A percentile compares a stretch with the other conserved stretches of the same genome.
Conservation (phyloP, 345 rosid species). For the Anastatica hierochuntica region DNA sequence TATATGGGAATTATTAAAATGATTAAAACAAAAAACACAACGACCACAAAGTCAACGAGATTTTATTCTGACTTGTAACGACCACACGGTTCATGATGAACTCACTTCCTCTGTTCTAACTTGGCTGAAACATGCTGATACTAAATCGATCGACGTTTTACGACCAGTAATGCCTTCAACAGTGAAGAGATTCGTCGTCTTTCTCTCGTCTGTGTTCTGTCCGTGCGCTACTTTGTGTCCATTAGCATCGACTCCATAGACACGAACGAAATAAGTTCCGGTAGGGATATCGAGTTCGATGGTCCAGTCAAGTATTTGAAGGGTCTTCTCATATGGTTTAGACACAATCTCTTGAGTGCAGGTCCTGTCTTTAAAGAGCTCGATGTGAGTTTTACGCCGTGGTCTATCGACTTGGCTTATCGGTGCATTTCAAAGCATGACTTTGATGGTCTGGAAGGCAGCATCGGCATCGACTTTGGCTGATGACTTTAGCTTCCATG, state of each 20-base stretch:
- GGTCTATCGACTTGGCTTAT: conserved; percentile 66
- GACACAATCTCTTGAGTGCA: conserved; percentile 38
- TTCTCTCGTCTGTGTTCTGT: conserved; percentile 34
- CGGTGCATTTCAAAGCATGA: conserved; percentile 60
- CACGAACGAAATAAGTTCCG: conserved; percentile 67
- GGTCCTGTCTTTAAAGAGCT: conserved; percentile 50
- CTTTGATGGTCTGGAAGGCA: conserved; percentile 35
- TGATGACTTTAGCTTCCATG: conserved; percentile 48
- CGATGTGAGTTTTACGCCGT: conserved; percentile 66
- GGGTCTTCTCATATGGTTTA: conserved; percentile 28
- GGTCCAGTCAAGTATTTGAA: conserved; percentile 34
- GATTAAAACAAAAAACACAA: no score
- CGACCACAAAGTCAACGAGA: no score
- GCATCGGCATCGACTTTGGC: conserved; percentile 30
- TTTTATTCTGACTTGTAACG: no score
- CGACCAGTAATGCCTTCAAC: conserved; percentile 47
- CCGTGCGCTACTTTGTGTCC: conserved; percentile 43
- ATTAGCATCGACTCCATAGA: conserved; percentile 33
- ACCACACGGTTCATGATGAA: no score
- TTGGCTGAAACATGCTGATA: conserved; percentile 46
- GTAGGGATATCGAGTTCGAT: conserved; percentile 44
- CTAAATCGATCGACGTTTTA: conserved; percentile 41
- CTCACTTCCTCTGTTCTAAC: no score
- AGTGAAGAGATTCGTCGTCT: conserved; percentile 35
- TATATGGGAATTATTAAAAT: no score